Percentiles rank a stretch among this genome's conserved stretches.
Conservation (phyloP, 164 flowering plant species). For the Magnolia sinica region DNA sequence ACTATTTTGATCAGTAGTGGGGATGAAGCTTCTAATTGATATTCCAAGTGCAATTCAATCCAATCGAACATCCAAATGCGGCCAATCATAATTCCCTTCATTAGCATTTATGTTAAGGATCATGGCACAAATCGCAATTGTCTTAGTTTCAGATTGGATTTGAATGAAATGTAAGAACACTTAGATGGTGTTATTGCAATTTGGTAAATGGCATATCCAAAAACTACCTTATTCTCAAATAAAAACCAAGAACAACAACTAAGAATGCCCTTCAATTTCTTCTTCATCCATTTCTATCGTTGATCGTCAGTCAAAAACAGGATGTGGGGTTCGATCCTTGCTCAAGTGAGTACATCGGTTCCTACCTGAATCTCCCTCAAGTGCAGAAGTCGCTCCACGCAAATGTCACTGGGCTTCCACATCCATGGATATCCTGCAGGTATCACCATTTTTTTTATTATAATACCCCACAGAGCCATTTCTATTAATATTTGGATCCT, state of each 20-base stretch:
- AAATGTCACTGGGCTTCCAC: slow-evolving; percentile 12
- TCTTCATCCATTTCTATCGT: neutral
- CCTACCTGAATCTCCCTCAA: slow-evolving; percentile 32
- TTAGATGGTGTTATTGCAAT: too few relatives aligned
- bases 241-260: too few relatives aligned
- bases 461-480: neutral
- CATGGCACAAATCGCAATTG: too few relatives aligned
- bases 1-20: too few relatives aligned
- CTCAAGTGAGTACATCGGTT: slow-evolving; percentile 17
- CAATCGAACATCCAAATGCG: too few relatives aligned
- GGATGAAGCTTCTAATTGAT: too few relatives aligned
- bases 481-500: neutral
- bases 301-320: neutral
- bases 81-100: too few relatives aligned
- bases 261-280: neutral
- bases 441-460: neutral
- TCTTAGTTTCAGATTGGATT: too few relatives aligned
- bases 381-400: slow-evolving; percentile 37
- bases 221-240: too few relatives aligned
- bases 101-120: too few relatives aligned
- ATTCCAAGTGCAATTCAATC: too few relatives aligned
- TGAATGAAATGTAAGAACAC: too few relatives aligned
- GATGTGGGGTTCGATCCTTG: slow-evolving; percentile 36
- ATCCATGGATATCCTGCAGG: slow-evolving; percentile 29
- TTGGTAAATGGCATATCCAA: neutral